These are phyloP conservation scores for Byssoonygena ceratinophila DNA, from an alignment of 2,329 filamentous ascomycete species.

Conservation along the genomic window DNA sequence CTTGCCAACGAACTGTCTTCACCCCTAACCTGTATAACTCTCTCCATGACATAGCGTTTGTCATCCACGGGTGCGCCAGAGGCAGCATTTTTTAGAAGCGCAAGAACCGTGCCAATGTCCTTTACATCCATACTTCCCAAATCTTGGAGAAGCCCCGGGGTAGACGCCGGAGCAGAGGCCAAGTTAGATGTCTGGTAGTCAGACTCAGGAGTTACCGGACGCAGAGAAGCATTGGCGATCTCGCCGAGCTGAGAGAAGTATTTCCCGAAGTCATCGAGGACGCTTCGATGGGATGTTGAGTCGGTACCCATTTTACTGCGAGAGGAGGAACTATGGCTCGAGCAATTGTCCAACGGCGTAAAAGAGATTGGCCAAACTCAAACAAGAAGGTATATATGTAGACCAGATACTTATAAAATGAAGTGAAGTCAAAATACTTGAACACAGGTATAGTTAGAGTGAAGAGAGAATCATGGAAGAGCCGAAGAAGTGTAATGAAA, in stretches of 20 bases:
- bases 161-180: conserved; percentile 24
- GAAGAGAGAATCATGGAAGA: too few species aligned
- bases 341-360: neutral
- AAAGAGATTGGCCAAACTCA: neutral
- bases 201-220: conserved; percentile 34
- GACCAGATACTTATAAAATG: too few species aligned
- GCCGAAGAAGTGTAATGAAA: too few species aligned
- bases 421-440: too few species aligned
- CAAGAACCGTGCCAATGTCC: conserved; percentile 34
- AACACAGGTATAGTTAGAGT: too few species aligned
- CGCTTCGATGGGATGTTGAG: conserved; percentile 11
- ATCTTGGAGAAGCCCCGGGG: conserved; percentile 34
- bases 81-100: conserved; percentile 33
- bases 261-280: conserved; percentile 27
- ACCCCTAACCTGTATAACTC: conserved; percentile 38
- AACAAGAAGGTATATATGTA: neutral
- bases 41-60: conserved; percentile 52
- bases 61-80: conserved; percentile 50
- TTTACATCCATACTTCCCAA: conserved; percentile 40
- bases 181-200: conserved; percentile 25
- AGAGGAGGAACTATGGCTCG: neutral
- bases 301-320: conserved; percentile 18
- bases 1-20: conserved; percentile 39
- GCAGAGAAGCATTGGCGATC: conserved; percentile 33
- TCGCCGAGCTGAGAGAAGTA: conserved; percentile 31